Percentiles rank a stretch among this genome's conserved stretches.
Evolutionary conservation across 2,329 filamentous ascomycete genomes (phyloP).

Genomic region (Onygenales sp.): DNA sequence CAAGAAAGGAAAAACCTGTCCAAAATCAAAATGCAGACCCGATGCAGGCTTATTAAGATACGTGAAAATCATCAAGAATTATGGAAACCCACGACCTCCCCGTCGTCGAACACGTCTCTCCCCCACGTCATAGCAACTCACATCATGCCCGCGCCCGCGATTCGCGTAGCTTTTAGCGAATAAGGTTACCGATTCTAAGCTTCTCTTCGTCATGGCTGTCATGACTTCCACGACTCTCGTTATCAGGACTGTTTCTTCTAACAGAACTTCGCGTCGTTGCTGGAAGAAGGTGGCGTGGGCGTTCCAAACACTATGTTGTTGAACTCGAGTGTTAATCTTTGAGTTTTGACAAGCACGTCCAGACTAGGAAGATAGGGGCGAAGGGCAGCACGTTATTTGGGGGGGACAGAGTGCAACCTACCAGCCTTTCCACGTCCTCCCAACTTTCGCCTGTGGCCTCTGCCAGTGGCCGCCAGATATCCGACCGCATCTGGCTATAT

Average conservation of each 20-base stretch:
- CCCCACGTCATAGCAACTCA: neutral
- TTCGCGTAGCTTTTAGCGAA: conserved; percentile 5
- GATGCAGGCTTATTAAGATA: conserved; percentile 1
- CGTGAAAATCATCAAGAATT: neutral
- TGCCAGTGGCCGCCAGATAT: conserved; percentile 72
- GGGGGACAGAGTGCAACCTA: conserved; percentile 29
- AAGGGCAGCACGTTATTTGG: neutral
- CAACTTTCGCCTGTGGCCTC: conserved; percentile 48
- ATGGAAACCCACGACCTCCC: neutral
- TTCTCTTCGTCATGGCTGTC: conserved; percentile 14
- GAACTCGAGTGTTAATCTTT: neutral
- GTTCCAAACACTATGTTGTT: conserved; percentile 15
- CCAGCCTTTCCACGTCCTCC: conserved; percentile 71
- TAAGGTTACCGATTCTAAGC: conserved; percentile 10
- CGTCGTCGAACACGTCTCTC: neutral
- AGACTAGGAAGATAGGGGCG: neutral
- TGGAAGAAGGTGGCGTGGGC: conserved; percentile 11
- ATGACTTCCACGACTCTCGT: conserved; percentile 8
- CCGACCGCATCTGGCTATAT: conserved; percentile 69
- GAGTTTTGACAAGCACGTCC: neutral
- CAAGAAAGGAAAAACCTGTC: neutral
- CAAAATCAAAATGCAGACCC: conserved; percentile 2
- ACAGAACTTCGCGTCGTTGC: conserved; percentile 2
- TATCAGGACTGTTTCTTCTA: conserved; percentile 7
- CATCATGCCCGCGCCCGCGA: neutral